These are phyloP conservation scores for Cudoniella acicularis DNA, from an alignment of 495 filamentous ascomycete genomes.

Conservation along the genomic window DNA sequence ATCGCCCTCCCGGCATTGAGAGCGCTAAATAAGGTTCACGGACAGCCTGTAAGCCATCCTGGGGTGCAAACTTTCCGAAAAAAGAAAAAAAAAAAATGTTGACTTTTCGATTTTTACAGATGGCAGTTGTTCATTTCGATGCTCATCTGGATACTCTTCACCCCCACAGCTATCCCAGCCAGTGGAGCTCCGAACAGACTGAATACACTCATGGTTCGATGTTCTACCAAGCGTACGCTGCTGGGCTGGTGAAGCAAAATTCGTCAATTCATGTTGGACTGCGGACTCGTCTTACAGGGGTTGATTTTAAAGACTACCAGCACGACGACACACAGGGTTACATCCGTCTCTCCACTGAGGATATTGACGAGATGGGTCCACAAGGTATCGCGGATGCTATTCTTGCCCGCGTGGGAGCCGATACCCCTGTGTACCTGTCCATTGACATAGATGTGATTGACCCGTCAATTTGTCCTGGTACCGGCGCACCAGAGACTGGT, in stretches of 20 bases:
- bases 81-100: too few relatives aligned
- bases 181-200: constrained; percentile 65
- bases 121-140: constrained; percentile 83
- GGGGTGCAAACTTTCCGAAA: too few relatives aligned
- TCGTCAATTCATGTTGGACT: constrained; percentile 76
- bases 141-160: constrained; percentile 80
- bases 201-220: constrained; percentile 82
- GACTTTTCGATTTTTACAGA: too few relatives aligned
- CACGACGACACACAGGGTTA: constrained; percentile 62
- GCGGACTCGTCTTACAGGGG: constrained; percentile 65
- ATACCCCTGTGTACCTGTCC: constrained; percentile 66
- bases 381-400: constrained; percentile 56
- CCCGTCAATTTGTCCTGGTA: constrained; percentile 66
- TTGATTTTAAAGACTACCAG: constrained; percentile 62
- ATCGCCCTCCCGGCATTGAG: constrained; percentile 73
- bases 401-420: constrained; percentile 53
- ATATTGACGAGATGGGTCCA: constrained; percentile 65
- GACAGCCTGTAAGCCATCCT: constrained; percentile 50
- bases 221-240: constrained; percentile 77
- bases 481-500: constrained; percentile 70
- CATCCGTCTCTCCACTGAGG: constrained; percentile 61
- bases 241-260: constrained; percentile 65
- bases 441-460: constrained; percentile 77
- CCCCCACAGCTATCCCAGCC: constrained; percentile 66
- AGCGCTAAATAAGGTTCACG: constrained; percentile 66